These are phyloP conservation scores for Knufia fluminis DNA, from an alignment of 2,329 filamentous ascomycete genomes.

Conservation along the genomic window DNA sequence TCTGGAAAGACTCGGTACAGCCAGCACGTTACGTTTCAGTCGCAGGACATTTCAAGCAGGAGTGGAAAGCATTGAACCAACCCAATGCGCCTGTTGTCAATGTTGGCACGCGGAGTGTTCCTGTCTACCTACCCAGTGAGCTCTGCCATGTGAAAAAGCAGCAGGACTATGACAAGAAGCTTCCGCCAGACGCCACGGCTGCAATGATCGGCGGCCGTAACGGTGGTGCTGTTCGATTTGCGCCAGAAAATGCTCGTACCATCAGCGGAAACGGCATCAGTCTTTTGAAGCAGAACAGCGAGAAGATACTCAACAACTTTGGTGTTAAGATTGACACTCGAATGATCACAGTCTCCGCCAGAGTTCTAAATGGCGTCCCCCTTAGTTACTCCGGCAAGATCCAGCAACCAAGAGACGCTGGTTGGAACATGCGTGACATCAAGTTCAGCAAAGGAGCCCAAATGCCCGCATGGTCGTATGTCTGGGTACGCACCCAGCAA, in stretches of 20 bases:
- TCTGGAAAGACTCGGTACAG: constrained; percentile 38
- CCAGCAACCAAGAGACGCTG: constrained; percentile 41
- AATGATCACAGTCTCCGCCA: constrained; percentile 63
- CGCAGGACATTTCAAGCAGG: constrained; percentile 43
- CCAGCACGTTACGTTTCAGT: constrained; percentile 42
- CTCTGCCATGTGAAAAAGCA: constrained; percentile 55
- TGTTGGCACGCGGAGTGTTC: constrained; percentile 48
- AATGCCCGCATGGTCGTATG: constrained; percentile 44
- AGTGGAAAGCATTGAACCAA: constrained; percentile 28
- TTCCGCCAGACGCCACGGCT: constrained; percentile 52
- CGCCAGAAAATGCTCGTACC: constrained; percentile 56
- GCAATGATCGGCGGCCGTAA: constrained; percentile 49
- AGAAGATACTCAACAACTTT: constrained; percentile 38
- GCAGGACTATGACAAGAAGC: constrained; percentile 52
- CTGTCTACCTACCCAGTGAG: constrained; percentile 59
- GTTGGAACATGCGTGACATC: constrained; percentile 59
- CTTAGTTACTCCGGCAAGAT: constrained; percentile 47
- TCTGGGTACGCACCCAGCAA: constrained; percentile 30
- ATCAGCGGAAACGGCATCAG: constrained; percentile 33
- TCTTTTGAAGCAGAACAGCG: constrained; percentile 7
- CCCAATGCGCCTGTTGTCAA: constrained; percentile 54
- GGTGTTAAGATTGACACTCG: constrained; percentile 39
- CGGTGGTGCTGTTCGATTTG: constrained; percentile 57
- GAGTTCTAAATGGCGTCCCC: constrained; percentile 54
- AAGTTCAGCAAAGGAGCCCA: constrained; percentile 47